A percentile compares a stretch with the other conserved stretches of the same genome.
Conservation (phyloP, 495 filamentous ascomycete genomes). For the Parachaetomium inaequale region DNA sequence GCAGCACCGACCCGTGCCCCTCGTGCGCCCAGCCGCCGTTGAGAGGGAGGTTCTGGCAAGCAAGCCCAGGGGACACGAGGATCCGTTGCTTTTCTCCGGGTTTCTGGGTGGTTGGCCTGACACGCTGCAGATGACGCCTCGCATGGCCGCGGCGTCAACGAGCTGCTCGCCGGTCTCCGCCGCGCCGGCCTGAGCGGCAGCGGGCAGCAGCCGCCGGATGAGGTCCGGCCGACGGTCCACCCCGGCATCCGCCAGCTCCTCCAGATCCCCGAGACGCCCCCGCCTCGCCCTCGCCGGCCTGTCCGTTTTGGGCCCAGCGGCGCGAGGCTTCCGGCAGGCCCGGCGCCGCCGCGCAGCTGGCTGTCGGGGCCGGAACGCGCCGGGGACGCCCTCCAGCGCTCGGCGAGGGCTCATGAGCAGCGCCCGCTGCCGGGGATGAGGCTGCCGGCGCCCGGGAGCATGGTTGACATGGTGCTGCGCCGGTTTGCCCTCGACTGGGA, state of each 20-base stretch:
- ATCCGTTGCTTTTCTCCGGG: background rate
- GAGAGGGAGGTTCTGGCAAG: background rate
- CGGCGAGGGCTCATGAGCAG: slow-evolving; percentile 9
- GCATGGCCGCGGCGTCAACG: slow-evolving; percentile 43
- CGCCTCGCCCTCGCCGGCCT: slow-evolving; percentile 58
- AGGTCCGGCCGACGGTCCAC: slow-evolving; percentile 41
- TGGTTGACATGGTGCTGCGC: slow-evolving; percentile 58
- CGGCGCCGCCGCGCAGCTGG: slow-evolving; percentile 72
- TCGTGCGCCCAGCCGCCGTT: background rate
- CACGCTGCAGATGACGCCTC: slow-evolving; percentile 16
- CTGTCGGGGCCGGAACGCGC: slow-evolving; percentile 27
- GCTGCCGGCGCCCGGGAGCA: slow-evolving; percentile 43
- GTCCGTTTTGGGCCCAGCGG: slow-evolving; percentile 42
- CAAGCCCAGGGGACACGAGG: background rate
- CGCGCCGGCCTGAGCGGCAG: slow-evolving; percentile 31
- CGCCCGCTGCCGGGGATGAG: slow-evolving; percentile 37
- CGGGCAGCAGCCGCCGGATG: slow-evolving; percentile 15
- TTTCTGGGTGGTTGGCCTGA: background rate
- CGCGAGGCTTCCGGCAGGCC: slow-evolving; percentile 57
- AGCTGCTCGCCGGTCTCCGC: slow-evolving; percentile 48
- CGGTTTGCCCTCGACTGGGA: slow-evolving; percentile 66
- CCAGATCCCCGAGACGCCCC: slow-evolving; percentile 66
- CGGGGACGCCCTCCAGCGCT: background rate
- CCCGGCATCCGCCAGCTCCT: slow-evolving; percentile 57
- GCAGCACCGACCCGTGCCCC: slow-evolving; percentile 1